A percentile compares a stretch with the other conserved stretches of the same genome.
Evolutionary conservation across 2,329 filamentous ascomycete species (phyloP).

Genomic region (Parastagonospora avenae): DNA sequence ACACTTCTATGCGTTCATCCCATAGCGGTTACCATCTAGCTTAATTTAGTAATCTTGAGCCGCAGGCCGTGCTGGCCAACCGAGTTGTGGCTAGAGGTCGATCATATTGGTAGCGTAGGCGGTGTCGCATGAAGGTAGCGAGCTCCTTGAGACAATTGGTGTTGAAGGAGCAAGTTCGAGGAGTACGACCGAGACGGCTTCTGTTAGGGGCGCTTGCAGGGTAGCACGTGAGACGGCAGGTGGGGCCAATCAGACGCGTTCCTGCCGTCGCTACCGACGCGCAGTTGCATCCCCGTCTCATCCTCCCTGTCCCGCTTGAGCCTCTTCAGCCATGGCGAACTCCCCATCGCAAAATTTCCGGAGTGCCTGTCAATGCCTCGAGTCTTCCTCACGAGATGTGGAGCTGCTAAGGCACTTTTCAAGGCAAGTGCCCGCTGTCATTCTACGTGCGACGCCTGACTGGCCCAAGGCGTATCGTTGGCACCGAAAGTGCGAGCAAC

Average conservation of each 20-base stretch:
- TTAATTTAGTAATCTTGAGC: constrained; percentile 21
- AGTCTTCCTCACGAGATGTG: not conserved
- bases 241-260: constrained; percentile 18
- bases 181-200: constrained; percentile 29
- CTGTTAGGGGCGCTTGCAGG: constrained; percentile 26
- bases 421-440: constrained; percentile 1
- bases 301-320: constrained; percentile 3
- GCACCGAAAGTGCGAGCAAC: not conserved
- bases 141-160: constrained; percentile 47
- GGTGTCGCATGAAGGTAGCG: constrained; percentile 31
- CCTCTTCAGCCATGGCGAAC: constrained; percentile 4
- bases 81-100: constrained; percentile 25
- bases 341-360: constrained; percentile 5
- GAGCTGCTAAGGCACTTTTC: not conserved
- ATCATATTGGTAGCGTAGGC: constrained; percentile 12
- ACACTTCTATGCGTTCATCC: constrained; percentile 33
- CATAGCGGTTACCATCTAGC: constrained; percentile 23
- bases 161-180: constrained; percentile 33
- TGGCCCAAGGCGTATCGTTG: not conserved
- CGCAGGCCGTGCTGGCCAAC: constrained; percentile 29
- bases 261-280: constrained; percentile 14
- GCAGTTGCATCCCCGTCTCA: constrained; percentile 22
- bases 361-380: not conserved
- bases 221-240: constrained; percentile 8
- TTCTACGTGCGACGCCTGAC: not conserved